Evolutionary conservation across 1,139 yeast genomes (phyloP).

Genomic region (Suhomyces choctaworum): DNA sequence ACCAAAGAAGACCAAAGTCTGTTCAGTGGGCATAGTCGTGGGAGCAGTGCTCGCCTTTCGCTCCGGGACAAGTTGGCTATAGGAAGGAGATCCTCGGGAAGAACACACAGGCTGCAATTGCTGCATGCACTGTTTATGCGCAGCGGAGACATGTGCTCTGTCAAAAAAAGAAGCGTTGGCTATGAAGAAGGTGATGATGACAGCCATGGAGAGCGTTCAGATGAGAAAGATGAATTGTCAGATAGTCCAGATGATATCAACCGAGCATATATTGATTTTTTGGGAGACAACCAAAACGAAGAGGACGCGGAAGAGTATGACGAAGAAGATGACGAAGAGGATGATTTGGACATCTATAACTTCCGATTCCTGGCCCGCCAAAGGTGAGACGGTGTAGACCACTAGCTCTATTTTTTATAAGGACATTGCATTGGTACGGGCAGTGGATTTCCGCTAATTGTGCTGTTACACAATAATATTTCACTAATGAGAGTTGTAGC

Average conservation of each 20-base stretch:
- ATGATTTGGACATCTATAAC: slow-evolving; percentile 8
- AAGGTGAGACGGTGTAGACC: no score
- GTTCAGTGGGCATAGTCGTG: slow-evolving; percentile 6
- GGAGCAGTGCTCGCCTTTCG: slow-evolving; percentile 5
- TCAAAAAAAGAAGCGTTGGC: slow-evolving; percentile 10
- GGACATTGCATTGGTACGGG: no score
- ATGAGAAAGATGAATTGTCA: no score
- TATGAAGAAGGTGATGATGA: slow-evolving; percentile 11
- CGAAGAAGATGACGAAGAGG: slow-evolving; percentile 7
- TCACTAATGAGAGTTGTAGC: no score
- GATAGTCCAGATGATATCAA: no score
- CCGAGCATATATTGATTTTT: no score
- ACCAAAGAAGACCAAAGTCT: slow-evolving; percentile 4
- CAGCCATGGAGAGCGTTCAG: no score
- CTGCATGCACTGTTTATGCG: slow-evolving; percentile 6
- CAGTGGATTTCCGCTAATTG: no score
- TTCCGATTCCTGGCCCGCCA: slow-evolving; percentile 6
- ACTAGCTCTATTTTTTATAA: no score
- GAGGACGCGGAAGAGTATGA: slow-evolving; percentile 4
- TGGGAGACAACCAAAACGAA: no score
- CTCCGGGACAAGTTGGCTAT: slow-evolving; percentile 7
- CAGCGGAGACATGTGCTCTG: slow-evolving; percentile 8
- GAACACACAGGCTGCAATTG: slow-evolving; percentile 3
- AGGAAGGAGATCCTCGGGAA: slow-evolving; percentile 1
- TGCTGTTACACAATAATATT: no score